Base-by-base conservation (phyloP, 2,329 filamentous ascomycete genomes). In the Dactylonectria estremocensis region DNA sequence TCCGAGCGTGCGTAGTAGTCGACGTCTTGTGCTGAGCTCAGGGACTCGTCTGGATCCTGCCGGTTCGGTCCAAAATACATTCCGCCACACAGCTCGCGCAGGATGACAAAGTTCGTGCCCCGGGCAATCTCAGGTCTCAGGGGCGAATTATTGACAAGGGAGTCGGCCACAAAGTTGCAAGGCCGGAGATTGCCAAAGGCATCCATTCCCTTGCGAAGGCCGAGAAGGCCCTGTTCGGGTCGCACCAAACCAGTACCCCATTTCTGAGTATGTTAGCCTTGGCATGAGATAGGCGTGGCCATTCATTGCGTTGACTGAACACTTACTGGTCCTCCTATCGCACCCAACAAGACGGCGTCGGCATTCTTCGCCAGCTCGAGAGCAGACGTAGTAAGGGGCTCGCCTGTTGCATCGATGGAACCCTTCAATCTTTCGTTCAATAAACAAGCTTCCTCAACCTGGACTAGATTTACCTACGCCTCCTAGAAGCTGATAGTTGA, bases 61-160 rank as follows among this genome's bases (percentile, higher is more conserved):
- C 91, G 46, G 22, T 49, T 85, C 16, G 93, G 90, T 24, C 92
- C 92, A 78, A 94, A 94, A 84, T 94, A 94, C 79, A 94, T 93
- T 20, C 92, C 92, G 9, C 92, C 91, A 0, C 92, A 94, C 64
- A 94, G 82, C 77, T 94, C 92, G 48, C 92, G 90, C 75, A 94
- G 88, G 81, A 94, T 49, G 22, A 49, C 20, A 13, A 49, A 49
- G 46, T 49, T 28, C 5, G 46, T 49, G 46, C 46, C 46, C 46
- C 46, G 92, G 83, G 89, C 93, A 85, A 94, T 93, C 83, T 94
- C 90, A 66, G 90, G 89, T 71, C 89, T 90, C 53, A 92, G 55
- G 91, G 91, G 82, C 22, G 46, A 49, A 16, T 49, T 11, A 28
- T 49, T 3, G 46, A 49, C 46, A 28, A 49, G 46, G 3, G 46